A percentile compares a stretch with the other conserved stretches of the same genome.
phyloP scores from a whole-genome alignment of 768 basidiomycete species.

The Podaxis carcinomalis region DNA sequence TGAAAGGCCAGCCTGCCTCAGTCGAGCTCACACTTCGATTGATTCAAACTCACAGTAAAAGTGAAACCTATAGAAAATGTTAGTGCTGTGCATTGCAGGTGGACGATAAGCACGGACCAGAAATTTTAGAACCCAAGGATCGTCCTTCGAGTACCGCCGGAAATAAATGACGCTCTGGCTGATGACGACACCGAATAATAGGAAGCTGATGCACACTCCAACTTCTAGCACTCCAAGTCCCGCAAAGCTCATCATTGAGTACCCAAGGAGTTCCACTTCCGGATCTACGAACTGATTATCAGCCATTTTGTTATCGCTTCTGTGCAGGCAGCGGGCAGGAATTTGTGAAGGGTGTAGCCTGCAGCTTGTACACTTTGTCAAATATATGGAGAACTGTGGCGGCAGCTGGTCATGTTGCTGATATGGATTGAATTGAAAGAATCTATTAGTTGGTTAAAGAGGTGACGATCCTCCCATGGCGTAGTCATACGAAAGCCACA shows the following conservation, averaged over 20 bases:
- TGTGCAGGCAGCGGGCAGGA: background rate
- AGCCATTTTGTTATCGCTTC: background rate
- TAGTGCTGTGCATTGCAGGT: background rate
- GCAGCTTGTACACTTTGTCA: background rate
- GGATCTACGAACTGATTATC: background rate
- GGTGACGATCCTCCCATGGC: background rate
- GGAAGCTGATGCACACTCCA: background rate
- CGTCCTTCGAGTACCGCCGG: background rate
- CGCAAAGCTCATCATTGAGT: constrained; percentile 1
- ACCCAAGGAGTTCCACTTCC: background rate
- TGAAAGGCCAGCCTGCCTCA: background rate
- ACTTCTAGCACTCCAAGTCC: background rate
- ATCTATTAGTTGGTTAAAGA: background rate
- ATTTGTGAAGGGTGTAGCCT: background rate
- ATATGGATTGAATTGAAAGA: background rate
- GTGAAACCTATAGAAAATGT: background rate
- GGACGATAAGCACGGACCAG: background rate
- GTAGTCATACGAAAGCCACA: background rate
- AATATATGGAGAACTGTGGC: background rate
- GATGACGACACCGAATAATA: constrained; percentile 5
- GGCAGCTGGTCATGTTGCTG: background rate
- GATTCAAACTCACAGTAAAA: background rate
- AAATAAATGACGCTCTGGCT: background rate
- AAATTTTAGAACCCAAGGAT: background rate
- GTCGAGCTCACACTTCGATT: background rate